Base-by-base conservation (phyloP, 129 eudicot species). In the Tagetes erecta region DNA sequence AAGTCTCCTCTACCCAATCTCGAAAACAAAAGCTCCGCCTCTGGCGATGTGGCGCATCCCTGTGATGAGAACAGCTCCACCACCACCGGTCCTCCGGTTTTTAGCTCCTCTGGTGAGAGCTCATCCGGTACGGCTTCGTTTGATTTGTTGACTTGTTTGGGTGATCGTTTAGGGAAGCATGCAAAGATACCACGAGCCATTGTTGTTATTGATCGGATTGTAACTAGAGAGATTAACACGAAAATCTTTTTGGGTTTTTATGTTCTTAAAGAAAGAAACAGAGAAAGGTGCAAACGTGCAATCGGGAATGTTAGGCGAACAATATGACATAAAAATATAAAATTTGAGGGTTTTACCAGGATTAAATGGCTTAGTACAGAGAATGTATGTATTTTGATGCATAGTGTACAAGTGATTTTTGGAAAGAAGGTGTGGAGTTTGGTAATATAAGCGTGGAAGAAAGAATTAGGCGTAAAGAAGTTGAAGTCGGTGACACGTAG, bases 51-150 rank as follows among this genome's bases (percentile, higher is more conserved):
- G 72, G 87, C 79, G 79, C 98, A 93, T 40, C 98, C 96, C 75
- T 93, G 98, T 0, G 98, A 93, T 6, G 96, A 86, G 87, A 89
- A 93, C 0, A 93, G 86, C 86, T 93, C 96, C 77, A 93, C 85
- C 76, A 93, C 67, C 47, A 92, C 85, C n/a, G 92, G 75, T 1
- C 96, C 96, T 9, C 84, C 86, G 8, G 74, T 49, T 63, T 81
- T 71, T 41, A 51, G 68, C 78, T 80, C 88, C 85, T 89, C 93
- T 39, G 70, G 66, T 9, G 88, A 33, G 70, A 78, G 7, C 63
- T 83, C 89, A 6, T 87, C 80, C 27, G 86, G 80, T 27, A 84
- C 78, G 57, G 68, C 67, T 11, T 52, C 77, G 51, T 68, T 30
- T 31, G 75, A 1, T 1, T 81, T 56, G 46, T 55, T 12, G 31